Evolutionary conservation across 1,284 basidiomycete species (phyloP), one percentile per base, ranked within the genome.

Genomic region (Rhodotorula sp.): DNA sequence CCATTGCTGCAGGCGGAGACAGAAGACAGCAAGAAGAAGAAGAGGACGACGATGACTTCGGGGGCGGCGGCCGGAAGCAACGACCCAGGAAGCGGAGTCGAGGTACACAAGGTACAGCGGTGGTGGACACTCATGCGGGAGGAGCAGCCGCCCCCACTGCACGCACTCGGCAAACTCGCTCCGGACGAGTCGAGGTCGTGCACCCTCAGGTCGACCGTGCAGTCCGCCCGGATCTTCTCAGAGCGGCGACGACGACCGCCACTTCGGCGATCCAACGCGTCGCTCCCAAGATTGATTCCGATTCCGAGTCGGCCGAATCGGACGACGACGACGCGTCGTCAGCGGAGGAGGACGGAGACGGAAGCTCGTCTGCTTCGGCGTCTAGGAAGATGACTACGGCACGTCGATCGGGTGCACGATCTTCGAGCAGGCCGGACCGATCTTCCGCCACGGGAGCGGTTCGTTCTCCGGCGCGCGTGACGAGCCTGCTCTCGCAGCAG

Each of bases 201-300:
- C 18, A 24, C 18, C 48, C 30, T 22, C 29, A 18, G 30, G 55
- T 20, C 18, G 29, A 33, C 42, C 56, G 56, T 12, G 24, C 33
- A 20, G 37, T 37, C 37, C 56, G 33, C 7, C 24, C 30, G 20
- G 56, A n/a, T 1, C 12, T n/a, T 6, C 24, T 51, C 6, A 20
- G 54, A 14, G 15, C 54, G 54, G 26, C 26, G 26, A 18, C 54
- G 54, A 29, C n/a, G 26, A 18, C n/a, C 7, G 26, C 54, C 6
- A 26, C 54, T 18, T 18, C 54, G 54, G 30, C 55, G 4, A 62
- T 62, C 42, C 62, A 53, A 20, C 62, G 62, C 42, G 53, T 62
- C 42, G 62, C 49, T 7, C 62, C 62, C 53, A 53, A 62, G 22
- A 55, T 62, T 18, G 44, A 37, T 6, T 53, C 54, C 42, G 54